A percentile compares a stretch with the other conserved stretches of the same genome.
phyloP scores from a whole-genome alignment of 345 rosid genomes.

The Chamaenerion angustifolium region DNA sequence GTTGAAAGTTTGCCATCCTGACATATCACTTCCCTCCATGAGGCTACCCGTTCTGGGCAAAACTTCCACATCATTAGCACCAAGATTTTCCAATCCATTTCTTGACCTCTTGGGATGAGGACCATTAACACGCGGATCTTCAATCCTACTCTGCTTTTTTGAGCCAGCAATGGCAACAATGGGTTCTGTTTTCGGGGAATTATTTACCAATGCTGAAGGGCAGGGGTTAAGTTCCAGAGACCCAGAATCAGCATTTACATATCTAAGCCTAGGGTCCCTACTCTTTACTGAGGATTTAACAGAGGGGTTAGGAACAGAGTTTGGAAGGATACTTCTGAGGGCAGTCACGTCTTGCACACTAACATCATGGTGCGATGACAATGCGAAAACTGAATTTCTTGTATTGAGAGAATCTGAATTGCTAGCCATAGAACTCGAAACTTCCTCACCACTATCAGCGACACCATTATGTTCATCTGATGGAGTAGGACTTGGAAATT shows the following conservation, averaged over 20 bases:
- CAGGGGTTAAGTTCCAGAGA: conserved; percentile 23
- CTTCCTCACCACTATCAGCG: conserved; percentile 53
- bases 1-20: conserved; percentile 19
- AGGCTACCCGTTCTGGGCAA: conserved; percentile 46
- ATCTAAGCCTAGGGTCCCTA: conserved; percentile 90
- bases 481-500: conserved; percentile 96
- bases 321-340: conserved; percentile 14
- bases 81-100: conserved; percentile 27
- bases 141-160: conserved; percentile 53
- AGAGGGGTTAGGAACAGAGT: conserved; percentile 22
- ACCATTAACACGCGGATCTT: conserved; percentile 36
- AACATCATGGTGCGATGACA: conserved; percentile 11
- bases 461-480: conserved; percentile 57
- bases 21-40: conserved; percentile 43
- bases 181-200: conserved; percentile 26
- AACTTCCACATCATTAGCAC: conserved; percentile 16
- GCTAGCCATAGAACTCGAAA: conserved; percentile 36
- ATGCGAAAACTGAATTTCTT: conserved; percentile 17
- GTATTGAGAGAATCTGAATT: conserved; percentile 11
- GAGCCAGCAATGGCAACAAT: conserved; percentile 22
- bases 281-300: conserved; percentile 49
- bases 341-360: conserved; percentile 13
- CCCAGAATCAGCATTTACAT: conserved; percentile 31
- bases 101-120: conserved; percentile 49
- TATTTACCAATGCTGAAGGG: conserved; percentile 10